Base-by-base conservation (phyloP, 495 filamentous ascomycete species). In the Pyrenopolyporus hunteri region DNA sequence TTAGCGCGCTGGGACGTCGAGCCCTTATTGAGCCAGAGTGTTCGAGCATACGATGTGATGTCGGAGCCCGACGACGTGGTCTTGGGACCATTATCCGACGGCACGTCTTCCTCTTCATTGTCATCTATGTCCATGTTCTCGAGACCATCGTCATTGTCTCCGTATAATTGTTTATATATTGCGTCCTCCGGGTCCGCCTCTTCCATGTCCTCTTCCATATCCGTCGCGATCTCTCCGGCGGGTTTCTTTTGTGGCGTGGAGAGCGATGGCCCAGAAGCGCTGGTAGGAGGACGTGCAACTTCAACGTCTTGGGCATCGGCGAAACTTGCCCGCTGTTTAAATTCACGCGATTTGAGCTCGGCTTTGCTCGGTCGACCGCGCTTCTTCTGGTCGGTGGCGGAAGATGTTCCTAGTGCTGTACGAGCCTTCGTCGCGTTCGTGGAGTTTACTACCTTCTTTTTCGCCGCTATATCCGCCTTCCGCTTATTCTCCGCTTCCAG, bases 321-420 rank as follows among this genome's bases (percentile, higher is more conserved):
- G 29, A 67, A 23, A 20, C 36, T 63, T 10, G 66, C 33, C 17
- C 63, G 66, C 13, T 54, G 47, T 19, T 56, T 45, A 3, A 69
- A 42, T 9, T 33, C 53, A 33, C 66, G 66, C 22, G 57, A 56
- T 26, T 62, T 48, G 26, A 71, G 33, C 31, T 67, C 49, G 17
- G 69, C 69, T 42, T 68, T 74, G 42, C 69, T 72, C 1, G 62
- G 67, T 35, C 67, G 57, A n/a, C 65, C 63, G 7, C 64, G 69
- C 40, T 22, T 59, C 45, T 29, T 58, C 39, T 53, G 43, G 3
- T 28, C 39, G 7, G 37, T 1, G 5, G 11, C 7, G n/a, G 36
- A n/a, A 6, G 54, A 45, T 6, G 44, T 53, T 2, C 29, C n/a
- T 3, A 56, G 42, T 16, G 37, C 35, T 10, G 47, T 36, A 4